phyloP scores from a whole-genome alignment of 805 yeast species.

The Saccharomyces eubayanus region DNA sequence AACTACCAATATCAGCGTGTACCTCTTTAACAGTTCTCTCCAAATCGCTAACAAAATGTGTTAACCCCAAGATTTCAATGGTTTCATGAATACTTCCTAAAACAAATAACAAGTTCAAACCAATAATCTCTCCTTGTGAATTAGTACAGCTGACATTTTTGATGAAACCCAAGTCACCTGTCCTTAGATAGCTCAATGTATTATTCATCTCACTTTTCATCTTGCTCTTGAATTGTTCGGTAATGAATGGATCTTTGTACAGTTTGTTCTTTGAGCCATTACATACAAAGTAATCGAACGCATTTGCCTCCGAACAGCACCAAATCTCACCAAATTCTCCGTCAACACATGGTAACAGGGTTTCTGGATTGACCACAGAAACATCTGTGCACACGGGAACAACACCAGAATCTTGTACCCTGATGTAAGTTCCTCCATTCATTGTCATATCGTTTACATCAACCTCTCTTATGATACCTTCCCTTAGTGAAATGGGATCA shows the following conservation, averaged over 20 bases:
- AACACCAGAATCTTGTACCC: slow-evolving; percentile 89
- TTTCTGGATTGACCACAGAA: slow-evolving; percentile 93
- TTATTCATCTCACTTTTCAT: slow-evolving; percentile 55
- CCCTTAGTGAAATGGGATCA: slow-evolving; percentile 83
- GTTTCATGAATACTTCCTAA: slow-evolving; percentile 81
- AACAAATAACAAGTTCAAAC: slow-evolving; percentile 72
- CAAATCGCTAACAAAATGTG: slow-evolving; percentile 82
- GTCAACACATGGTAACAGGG: slow-evolving; percentile 61
- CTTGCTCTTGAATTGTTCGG: slow-evolving; percentile 52
- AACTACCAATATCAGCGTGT: slow-evolving; percentile 36
- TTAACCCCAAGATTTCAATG: slow-evolving; percentile 83
- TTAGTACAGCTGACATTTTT: slow-evolving; percentile 54
- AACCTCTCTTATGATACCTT: slow-evolving; percentile 74
- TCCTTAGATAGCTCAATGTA: slow-evolving; percentile 61
- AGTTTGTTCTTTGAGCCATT: slow-evolving; percentile 27
- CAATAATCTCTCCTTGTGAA: slow-evolving; percentile 32
- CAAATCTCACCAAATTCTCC: slow-evolving; percentile 97
- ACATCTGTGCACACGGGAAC: slow-evolving; percentile 92
- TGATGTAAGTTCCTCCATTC: slow-evolving; percentile 40
- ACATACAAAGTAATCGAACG: slow-evolving; percentile 49
- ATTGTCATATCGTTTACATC: slow-evolving; percentile 38
- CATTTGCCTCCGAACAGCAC: slow-evolving; percentile 87
- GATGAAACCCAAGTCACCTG: slow-evolving; percentile 91
- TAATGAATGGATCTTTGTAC: slow-evolving; percentile 43
- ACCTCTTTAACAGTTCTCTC: slow-evolving; percentile 56